Conservation (phyloP, 1,139 yeast genomes). For the Debaryomyces sp. region DNA sequence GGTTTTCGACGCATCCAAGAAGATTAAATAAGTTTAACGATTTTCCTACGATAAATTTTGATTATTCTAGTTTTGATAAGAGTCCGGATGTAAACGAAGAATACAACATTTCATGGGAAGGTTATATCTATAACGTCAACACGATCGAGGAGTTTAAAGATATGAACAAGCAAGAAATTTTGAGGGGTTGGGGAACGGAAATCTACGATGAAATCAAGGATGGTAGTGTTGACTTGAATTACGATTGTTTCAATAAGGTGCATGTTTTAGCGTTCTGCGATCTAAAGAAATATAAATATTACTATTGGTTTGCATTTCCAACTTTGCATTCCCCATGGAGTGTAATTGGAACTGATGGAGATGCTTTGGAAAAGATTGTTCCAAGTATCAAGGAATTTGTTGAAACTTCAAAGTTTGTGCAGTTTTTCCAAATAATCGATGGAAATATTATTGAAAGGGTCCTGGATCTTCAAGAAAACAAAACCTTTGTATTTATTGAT, state of each 20-base stretch:
- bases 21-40: conserved; percentile 44
- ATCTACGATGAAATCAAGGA: conserved; percentile 20
- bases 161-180: conserved; percentile 59
- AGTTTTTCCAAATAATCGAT: conserved; percentile 15
- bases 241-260: conserved; percentile 41
- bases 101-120: conserved; percentile 18
- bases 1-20: conserved; percentile 34
- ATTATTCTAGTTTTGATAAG: conserved; percentile 46
- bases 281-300: conserved; percentile 82
- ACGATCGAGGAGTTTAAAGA: conserved; percentile 83
- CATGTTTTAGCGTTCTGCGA: conserved; percentile 77
- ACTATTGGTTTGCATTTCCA: conserved; percentile 90
- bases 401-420: conserved; percentile 5
- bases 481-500: conserved; percentile 58
- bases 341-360: conserved; percentile 11
- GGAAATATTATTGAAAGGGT: conserved; percentile 1
- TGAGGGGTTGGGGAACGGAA: conserved; percentile 48
- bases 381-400: conserved; percentile 12
- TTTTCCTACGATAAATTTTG: conserved; percentile 41
- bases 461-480: neutral
- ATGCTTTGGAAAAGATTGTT: neutral
- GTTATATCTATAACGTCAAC: conserved; percentile 61
- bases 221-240: conserved; percentile 13
- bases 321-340: conserved; percentile 53
- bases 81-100: conserved; percentile 30